Percentiles rank a stretch among this genome's conserved stretches.
phyloP scores from a whole-genome alignment of 1,139 yeast genomes.

The Yamadazyma sp. region DNA sequence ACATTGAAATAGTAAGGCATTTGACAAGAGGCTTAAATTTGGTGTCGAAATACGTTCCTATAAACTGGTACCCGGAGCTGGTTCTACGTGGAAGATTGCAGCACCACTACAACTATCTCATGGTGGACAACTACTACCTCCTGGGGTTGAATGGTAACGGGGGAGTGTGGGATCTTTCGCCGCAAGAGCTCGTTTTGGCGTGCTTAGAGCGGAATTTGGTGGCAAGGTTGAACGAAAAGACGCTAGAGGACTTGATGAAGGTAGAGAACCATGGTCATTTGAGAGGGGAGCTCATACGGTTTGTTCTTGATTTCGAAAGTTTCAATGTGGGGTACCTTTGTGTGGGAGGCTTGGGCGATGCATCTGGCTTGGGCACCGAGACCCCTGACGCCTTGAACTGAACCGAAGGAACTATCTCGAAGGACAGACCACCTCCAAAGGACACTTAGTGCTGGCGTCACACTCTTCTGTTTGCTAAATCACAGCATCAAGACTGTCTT shows the following conservation, averaged over 20 bases:
- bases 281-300: slow-evolving; percentile 27
- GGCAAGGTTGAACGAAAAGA: slow-evolving; percentile 25
- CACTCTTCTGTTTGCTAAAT: too few species aligned
- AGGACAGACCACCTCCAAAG: too few species aligned
- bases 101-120: slow-evolving; percentile 41
- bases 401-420: not conserved
- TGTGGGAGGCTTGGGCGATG: not conserved
- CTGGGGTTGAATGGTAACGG: slow-evolving; percentile 42
- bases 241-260: slow-evolving; percentile 16
- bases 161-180: slow-evolving; percentile 46
- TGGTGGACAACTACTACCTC: slow-evolving; percentile 52
- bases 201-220: slow-evolving; percentile 54
- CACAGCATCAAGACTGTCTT: too few species aligned
- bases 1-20: slow-evolving; percentile 31
- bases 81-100: slow-evolving; percentile 40
- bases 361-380: too few species aligned
- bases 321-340: slow-evolving; percentile 38
- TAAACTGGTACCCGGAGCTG: slow-evolving; percentile 34
- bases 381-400: too few species aligned
- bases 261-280: slow-evolving; percentile 19
- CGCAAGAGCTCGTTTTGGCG: slow-evolving; percentile 45
- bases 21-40: slow-evolving; percentile 38
- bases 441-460: too few species aligned
- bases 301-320: slow-evolving; percentile 33
- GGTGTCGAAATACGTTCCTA: slow-evolving; percentile 41